Conservation (phyloP, 1,139 yeast genomes). For the Pichia sp. region DNA sequence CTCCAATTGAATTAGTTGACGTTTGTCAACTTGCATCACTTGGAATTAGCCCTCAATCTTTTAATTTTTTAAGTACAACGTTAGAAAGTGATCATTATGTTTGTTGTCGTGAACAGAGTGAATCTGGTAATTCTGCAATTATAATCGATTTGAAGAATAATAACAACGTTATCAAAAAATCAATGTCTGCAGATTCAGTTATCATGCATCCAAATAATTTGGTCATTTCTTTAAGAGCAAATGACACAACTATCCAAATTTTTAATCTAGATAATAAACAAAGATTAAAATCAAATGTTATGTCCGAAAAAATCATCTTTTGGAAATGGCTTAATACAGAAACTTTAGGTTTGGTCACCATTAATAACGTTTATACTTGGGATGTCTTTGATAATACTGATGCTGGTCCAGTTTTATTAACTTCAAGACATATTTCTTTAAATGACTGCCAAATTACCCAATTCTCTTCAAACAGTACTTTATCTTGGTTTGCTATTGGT, state of each 20-base stretch:
- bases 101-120: constrained; percentile 75
- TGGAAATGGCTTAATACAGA: constrained; percentile 89
- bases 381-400: constrained; percentile 76
- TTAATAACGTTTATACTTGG: constrained; percentile 70
- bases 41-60: constrained; percentile 76
- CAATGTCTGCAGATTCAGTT: constrained; percentile 96
- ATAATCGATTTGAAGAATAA: constrained; percentile 78
- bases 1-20: constrained; percentile 94
- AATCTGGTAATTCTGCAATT: constrained; percentile 81
- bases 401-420: constrained; percentile 69
- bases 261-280: constrained; percentile 85
- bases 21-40: constrained; percentile 78
- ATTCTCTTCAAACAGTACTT: constrained; percentile 72
- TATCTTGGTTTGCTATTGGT: constrained; percentile 90
- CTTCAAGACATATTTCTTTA: constrained; percentile 78
- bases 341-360: constrained; percentile 79
- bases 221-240: constrained; percentile 90
- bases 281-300: constrained; percentile 79
- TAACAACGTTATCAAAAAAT: constrained; percentile 72
- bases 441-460: constrained; percentile 85
- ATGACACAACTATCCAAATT: constrained; percentile 91
- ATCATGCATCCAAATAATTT: constrained; percentile 89
- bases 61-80: constrained; percentile 91
- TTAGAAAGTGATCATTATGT: constrained; percentile 88
- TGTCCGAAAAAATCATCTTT: constrained; percentile 84